Percentiles rank a stretch among this genome's conserved stretches.
These are phyloP conservation scores for Rhodosporidiobolus odoratus DNA, from an alignment of 768 basidiomycete species.

Conservation along the genomic window DNA sequence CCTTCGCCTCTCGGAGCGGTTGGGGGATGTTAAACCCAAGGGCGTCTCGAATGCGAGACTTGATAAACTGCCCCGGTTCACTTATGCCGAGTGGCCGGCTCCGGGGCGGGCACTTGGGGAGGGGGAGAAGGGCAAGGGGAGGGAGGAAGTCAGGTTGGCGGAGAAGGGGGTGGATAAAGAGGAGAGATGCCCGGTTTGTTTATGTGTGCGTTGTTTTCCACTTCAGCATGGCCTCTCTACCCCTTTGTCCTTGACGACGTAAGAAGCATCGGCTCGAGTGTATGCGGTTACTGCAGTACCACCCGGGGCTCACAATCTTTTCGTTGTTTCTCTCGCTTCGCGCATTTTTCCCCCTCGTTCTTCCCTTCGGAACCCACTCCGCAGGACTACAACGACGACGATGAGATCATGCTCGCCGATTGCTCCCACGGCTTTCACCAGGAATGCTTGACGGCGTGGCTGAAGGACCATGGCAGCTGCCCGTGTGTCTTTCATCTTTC, in stretches of 20 bases:
- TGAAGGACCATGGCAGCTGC: constrained; percentile 9
- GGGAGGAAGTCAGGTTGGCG: constrained; percentile 20
- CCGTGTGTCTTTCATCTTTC: constrained; percentile 6
- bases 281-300: too few species aligned
- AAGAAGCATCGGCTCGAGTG: too few species aligned
- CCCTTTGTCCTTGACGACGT: too few species aligned
- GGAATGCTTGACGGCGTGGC: constrained; percentile 27
- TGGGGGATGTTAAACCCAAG: constrained; percentile 39
- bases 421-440: constrained; percentile 38
- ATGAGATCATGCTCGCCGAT: constrained; percentile 18
- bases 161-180: constrained; percentile 30
- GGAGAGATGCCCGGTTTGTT: constrained; percentile 24
- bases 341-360: too few species aligned
- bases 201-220: constrained; percentile 13
- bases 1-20: constrained; percentile 33
- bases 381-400: constrained; percentile 38
- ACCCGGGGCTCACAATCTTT: too few species aligned
- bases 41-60: constrained; percentile 19
- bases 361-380: too few species aligned
- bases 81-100: constrained; percentile 30
- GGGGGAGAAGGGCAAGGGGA: background rate
- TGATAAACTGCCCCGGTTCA: constrained; percentile 8
- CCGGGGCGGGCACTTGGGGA: constrained; percentile 8
- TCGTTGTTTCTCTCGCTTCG: too few species aligned
- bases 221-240: background rate